These are phyloP conservation scores for Fusarium torreyae DNA, from an alignment of 2,329 filamentous ascomycete species.

Conservation along the genomic window DNA sequence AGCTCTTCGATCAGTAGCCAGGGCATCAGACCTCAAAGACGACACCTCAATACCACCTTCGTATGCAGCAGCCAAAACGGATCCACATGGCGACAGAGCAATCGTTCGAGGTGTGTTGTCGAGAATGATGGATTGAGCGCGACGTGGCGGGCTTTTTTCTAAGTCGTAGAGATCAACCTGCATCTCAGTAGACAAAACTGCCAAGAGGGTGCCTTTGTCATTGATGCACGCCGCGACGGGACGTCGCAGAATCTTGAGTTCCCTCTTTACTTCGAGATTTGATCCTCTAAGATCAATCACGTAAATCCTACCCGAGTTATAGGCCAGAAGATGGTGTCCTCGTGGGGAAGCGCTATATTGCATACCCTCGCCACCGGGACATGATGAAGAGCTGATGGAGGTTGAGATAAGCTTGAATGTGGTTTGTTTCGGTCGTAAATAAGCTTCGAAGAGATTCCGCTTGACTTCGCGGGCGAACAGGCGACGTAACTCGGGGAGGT, in stretches of 20 bases:
- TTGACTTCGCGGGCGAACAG: slow-evolving; percentile 80
- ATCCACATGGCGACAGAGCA: slow-evolving; percentile 84
- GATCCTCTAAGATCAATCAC: slow-evolving; percentile 77
- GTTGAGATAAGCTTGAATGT: slow-evolving; percentile 86
- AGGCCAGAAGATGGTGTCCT: slow-evolving; percentile 81
- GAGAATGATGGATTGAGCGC: slow-evolving; percentile 81
- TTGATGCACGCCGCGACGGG: slow-evolving; percentile 84
- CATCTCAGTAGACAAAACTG: slow-evolving; percentile 85
- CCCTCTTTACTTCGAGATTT: slow-evolving; percentile 76
- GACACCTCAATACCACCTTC: slow-evolving; percentile 91
- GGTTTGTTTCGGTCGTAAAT: slow-evolving; percentile 78
- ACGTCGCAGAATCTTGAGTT: slow-evolving; percentile 83
- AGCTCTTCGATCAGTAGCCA: slow-evolving; percentile 77
- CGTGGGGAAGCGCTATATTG: slow-evolving; percentile 85
- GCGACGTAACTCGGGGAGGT: slow-evolving; percentile 73
- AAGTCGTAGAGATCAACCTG: slow-evolving; percentile 91
- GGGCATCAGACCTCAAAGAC: slow-evolving; percentile 75
- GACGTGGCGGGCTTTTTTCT: slow-evolving; percentile 72
- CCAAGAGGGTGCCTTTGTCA: slow-evolving; percentile 82
- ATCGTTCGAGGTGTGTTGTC: slow-evolving; percentile 85
- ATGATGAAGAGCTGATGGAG: slow-evolving; percentile 86
- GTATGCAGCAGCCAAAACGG: slow-evolving; percentile 87
- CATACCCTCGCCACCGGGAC: slow-evolving; percentile 87
- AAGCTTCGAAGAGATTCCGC: slow-evolving; percentile 83
- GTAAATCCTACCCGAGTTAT: slow-evolving; percentile 88